Evolutionary conservation across 495 filamentous ascomycete species (phyloP).

Genomic region (Hypomontagnella submonticulosa): DNA sequence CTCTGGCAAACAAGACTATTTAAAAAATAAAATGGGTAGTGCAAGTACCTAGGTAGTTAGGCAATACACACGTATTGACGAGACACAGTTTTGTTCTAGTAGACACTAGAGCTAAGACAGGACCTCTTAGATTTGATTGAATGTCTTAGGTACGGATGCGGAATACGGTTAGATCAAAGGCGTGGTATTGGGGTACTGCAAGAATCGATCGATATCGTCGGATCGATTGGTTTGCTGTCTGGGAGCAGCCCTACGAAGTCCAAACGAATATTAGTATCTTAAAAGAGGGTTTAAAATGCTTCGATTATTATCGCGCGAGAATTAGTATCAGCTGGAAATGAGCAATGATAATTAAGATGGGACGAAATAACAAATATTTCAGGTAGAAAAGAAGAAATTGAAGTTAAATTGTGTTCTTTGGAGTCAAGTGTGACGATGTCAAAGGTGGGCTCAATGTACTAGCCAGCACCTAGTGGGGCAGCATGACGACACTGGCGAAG

Average conservation of each 20-base stretch:
- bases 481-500: constrained; percentile 41
- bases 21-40: neutral
- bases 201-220: constrained; percentile 8
- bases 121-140: constrained; percentile 25
- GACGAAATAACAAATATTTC: constrained; percentile 9
- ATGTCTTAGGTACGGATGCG: constrained; percentile 44
- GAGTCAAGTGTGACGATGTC: constrained; percentile 30
- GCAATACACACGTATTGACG: constrained; percentile 9
- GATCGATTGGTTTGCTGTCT: neutral
- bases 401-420: constrained; percentile 9
- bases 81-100: constrained; percentile 22
- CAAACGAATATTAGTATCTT: neutral
- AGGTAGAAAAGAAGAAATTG: constrained; percentile 11
- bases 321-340: neutral
- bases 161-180: constrained; percentile 36
- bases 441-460: constrained; percentile 14
- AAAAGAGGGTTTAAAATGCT: neutral
- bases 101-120: constrained; percentile 23
- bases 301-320: neutral
- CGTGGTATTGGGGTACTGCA: constrained; percentile 10
- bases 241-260: neutral
- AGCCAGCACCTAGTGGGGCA: constrained; percentile 25
- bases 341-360: neutral
- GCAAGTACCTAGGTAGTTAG: neutral
- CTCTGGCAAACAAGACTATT: constrained; percentile 9